phyloP scores from a whole-genome alignment of 352 stramenopile genomes.

The Globisporangium perplexum region DNA sequence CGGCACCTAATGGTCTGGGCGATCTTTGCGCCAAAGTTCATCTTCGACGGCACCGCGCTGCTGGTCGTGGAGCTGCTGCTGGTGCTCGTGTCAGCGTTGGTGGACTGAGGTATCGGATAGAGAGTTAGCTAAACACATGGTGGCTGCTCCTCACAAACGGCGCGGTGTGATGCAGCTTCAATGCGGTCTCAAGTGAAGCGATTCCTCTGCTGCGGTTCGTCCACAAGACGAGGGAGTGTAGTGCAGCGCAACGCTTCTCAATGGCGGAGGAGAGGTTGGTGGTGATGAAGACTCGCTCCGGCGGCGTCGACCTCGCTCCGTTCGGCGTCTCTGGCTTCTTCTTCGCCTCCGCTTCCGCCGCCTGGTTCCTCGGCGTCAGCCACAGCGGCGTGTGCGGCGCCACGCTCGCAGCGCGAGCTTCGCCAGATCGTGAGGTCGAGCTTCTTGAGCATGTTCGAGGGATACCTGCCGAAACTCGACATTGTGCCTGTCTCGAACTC shows the following conservation, averaged over 20 bases:
- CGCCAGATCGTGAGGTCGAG: too few species aligned
- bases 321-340: not conserved
- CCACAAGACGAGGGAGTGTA: too few species aligned
- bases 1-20: conserved; percentile 92
- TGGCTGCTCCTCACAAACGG: too few species aligned
- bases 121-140: too few species aligned
- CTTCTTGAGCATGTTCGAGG: too few species aligned
- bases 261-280: too few species aligned
- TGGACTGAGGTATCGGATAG: not conserved
- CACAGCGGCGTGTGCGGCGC: conserved; percentile 17
- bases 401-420: conserved; percentile 34
- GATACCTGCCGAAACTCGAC: too few species aligned
- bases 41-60: conserved; percentile 74
- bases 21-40: conserved; percentile 90
- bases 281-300: not conserved
- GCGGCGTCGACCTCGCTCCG: not conserved
- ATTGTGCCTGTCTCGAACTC: too few species aligned
- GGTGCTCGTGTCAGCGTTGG: conserved; percentile 25
- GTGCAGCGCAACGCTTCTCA: too few species aligned
- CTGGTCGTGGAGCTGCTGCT: conserved; percentile 43
- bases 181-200: too few species aligned
- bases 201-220: too few species aligned
- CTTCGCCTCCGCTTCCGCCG: not conserved
- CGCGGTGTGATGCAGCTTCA: too few species aligned
- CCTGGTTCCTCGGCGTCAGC: conserved; percentile 11